These are phyloP conservation scores for Flueggea neowawraea DNA, from an alignment of 441 rosid species.

Conservation along the genomic window DNA sequence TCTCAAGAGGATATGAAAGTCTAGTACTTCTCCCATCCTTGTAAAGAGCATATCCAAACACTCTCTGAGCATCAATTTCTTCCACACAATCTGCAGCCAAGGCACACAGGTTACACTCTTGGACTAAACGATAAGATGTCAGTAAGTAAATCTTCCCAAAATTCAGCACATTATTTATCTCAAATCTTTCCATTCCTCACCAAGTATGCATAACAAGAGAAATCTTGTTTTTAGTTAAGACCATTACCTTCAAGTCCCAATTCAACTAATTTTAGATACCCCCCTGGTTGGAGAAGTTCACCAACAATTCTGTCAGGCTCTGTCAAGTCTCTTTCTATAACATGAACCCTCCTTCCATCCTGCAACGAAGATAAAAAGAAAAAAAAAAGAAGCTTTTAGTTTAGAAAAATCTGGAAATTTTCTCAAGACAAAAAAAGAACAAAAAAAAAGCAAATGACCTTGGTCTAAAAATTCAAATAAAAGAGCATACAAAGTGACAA, in stretches of 20 bases:
- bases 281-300: slow-evolving; percentile 87
- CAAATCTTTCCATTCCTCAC: no score
- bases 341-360: slow-evolving; percentile 76
- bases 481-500: no score
- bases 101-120: not conserved
- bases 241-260: slow-evolving; percentile 68
- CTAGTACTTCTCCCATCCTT: slow-evolving; percentile 57
- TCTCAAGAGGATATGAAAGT: slow-evolving; percentile 61
- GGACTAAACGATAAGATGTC: not conserved
- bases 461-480: not conserved
- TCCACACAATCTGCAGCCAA: slow-evolving; percentile 58
- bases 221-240: slow-evolving; percentile 1
- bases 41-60: slow-evolving; percentile 64
- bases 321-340: slow-evolving; percentile 71
- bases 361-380: slow-evolving; percentile 21
- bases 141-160: no score
- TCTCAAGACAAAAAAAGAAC: not conserved
- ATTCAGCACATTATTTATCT: no score
- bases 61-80: slow-evolving; percentile 70
- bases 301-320: slow-evolving; percentile 91
- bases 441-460: not conserved
- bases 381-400: not conserved
- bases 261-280: slow-evolving; percentile 75
- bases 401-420: not conserved
- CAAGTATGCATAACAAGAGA: no score